phyloP scores from a whole-genome alignment of 192 early-diverging fungal species.

The Umbelopsis sp. region DNA sequence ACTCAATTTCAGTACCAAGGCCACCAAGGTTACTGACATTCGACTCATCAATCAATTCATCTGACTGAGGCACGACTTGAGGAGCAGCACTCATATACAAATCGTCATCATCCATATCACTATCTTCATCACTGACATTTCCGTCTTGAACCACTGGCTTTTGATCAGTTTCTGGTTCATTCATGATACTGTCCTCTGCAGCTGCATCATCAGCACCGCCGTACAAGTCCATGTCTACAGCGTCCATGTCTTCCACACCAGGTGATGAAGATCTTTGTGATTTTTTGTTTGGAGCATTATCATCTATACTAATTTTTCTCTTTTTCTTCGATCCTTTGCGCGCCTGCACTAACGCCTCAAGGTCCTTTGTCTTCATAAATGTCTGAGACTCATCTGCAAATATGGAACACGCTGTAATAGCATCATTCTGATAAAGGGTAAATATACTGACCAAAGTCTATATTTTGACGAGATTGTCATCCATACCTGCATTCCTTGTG shows the following conservation, averaged over 20 bases:
- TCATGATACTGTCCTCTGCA: neutral
- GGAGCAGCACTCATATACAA: slow-evolving; percentile 3
- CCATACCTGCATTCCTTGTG: slow-evolving; percentile 49
- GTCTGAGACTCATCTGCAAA: slow-evolving; percentile 52
- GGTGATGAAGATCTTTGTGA: slow-evolving; percentile 11
- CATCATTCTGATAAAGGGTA: slow-evolving; percentile 30
- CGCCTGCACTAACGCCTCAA: neutral
- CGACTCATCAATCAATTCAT: slow-evolving; percentile 26
- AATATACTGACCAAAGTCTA: neutral
- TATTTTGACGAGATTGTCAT: too few species aligned
- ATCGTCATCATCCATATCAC: slow-evolving; percentile 51
- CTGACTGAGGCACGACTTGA: slow-evolving; percentile 4
- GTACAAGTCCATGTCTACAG: slow-evolving; percentile 50
- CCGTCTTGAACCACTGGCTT: neutral
- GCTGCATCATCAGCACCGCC: slow-evolving; percentile 27
- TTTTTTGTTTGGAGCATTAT: neutral
- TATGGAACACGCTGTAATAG: slow-evolving; percentile 45
- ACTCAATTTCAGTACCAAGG: slow-evolving; percentile 36
- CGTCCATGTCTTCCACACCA: slow-evolving; percentile 47
- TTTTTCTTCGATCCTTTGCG: slow-evolving; percentile 23
- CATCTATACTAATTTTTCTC: slow-evolving; percentile 7
- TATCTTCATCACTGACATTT: slow-evolving; percentile 37
- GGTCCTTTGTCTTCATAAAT: slow-evolving; percentile 35
- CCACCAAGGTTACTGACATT: slow-evolving; percentile 48
- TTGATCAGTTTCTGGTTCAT: neutral